Evolutionary conservation across 1,284 basidiomycete species (phyloP), one percentile per base, ranked within the genome.

Genomic region (Malassezia slooffiae): DNA sequence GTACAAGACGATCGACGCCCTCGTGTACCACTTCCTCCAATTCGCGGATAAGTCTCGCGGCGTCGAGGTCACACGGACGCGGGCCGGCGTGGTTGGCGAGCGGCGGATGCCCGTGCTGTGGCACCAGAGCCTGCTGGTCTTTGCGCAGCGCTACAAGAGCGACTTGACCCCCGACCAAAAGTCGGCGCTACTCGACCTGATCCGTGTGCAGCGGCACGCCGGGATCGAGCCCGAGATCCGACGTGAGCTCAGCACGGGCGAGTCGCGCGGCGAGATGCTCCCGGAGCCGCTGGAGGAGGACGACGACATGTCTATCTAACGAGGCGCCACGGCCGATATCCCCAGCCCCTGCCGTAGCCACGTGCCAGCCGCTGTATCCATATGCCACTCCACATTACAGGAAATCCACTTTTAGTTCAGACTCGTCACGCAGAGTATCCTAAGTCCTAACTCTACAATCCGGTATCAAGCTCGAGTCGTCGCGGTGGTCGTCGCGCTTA

Each of bases 101-200:
- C 41, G 54, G 13, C 53, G 64, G 19, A 69, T 69, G 45, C 93
- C 93, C 6, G 93, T 97, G 10, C 75, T 99, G 11, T 99, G 93
- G 93, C 89, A 99, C 70, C 93, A 99, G 73, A 87, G 85, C 68
- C 75, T 97, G 48, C 76, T 99, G 6, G 87, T 91, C 5, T 96
- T 97, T 67, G 81, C 79, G 24, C 93, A 99, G 73, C 75, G 90
- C 85, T 99, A 97, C 72, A 85, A 87, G 26, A 81, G 85, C n/a
- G 91, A 97, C 71, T 70, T 99, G 55, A 95, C 93, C 0, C 84
- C 85, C 0, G 91, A 99, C 70, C 93, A 99, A 70, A 97, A 96
- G 70, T 86, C 93, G 62, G 89, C 91, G 6, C 74, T 99, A n/a
- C 73, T 96, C 43, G 93, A 97, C 62, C 85, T 96, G 30, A 77